Percentiles rank a stretch among this genome's conserved stretches.
These are phyloP conservation scores for Penicillium alfredii DNA, from an alignment of 495 filamentous ascomycete genomes.

Conservation along the genomic window DNA sequence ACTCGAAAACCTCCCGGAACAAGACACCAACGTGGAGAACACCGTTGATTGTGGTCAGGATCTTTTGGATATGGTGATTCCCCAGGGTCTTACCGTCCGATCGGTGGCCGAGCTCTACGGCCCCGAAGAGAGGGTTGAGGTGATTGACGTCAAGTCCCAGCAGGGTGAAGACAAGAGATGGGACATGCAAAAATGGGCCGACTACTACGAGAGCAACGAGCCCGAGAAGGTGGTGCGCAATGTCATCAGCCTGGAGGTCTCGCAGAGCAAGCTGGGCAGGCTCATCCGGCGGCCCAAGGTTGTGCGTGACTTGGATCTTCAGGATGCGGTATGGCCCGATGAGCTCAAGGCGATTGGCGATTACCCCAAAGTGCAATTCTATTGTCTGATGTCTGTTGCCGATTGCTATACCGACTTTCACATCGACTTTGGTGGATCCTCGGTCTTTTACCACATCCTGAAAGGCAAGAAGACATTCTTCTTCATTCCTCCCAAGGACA, in stretches of 20 bases:
- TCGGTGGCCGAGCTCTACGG: slow-evolving; percentile 63
- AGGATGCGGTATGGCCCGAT: slow-evolving; percentile 66
- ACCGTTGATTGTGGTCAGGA: slow-evolving; percentile 59
- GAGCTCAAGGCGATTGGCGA: slow-evolving; percentile 53
- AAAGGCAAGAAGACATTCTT: slow-evolving; percentile 75
- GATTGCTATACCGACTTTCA: slow-evolving; percentile 79
- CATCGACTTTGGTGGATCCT: slow-evolving; percentile 75
- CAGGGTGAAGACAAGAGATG: slow-evolving; percentile 62
- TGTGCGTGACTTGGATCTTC: slow-evolving; percentile 65
- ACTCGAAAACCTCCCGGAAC: slow-evolving; percentile 33
- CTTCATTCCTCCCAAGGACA: slow-evolving; percentile 69
- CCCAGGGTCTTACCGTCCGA: slow-evolving; percentile 59
- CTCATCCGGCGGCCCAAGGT: slow-evolving; percentile 64
- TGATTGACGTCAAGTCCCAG: slow-evolving; percentile 74
- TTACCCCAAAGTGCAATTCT: slow-evolving; percentile 61
- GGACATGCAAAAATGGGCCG: slow-evolving; percentile 67
- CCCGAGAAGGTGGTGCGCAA: slow-evolving; percentile 59
- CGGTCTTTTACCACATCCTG: slow-evolving; percentile 72
- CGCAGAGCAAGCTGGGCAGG: slow-evolving; percentile 57
- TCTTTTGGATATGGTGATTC: slow-evolving; percentile 69
- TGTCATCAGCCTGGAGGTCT: slow-evolving; percentile 73
- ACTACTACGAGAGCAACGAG: slow-evolving; percentile 66
- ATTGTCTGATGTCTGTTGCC: slow-evolving; percentile 73
- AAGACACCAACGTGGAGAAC: slow-evolving; percentile 37
- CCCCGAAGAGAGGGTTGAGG: slow-evolving; percentile 58